phyloP scores from a whole-genome alignment of 164 flowering plant species.

The Protea cynaroides region DNA sequence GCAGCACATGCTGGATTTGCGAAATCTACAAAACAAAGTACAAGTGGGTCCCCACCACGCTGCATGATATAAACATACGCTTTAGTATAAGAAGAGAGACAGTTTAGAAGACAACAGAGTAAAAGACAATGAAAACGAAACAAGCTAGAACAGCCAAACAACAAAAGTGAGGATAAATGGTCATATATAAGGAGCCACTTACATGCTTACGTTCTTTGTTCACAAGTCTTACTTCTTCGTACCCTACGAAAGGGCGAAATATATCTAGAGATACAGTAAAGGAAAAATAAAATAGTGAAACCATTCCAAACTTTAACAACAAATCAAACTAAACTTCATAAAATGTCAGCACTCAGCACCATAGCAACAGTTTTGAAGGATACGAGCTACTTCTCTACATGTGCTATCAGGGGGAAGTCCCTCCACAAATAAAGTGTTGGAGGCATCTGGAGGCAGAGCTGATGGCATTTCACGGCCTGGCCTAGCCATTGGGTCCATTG shows the following conservation, averaged over 20 bases:
- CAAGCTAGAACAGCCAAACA: not conserved
- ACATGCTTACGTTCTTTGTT: slow-evolving; percentile 62
- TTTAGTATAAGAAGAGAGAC: not conserved
- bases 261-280: slow-evolving; percentile 41
- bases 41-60: slow-evolving; percentile 63
- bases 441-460: slow-evolving; percentile 75
- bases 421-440: slow-evolving; percentile 64
- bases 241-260: slow-evolving; percentile 79
- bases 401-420: slow-evolving; percentile 63
- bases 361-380: slow-evolving; percentile 30
- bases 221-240: slow-evolving; percentile 69
- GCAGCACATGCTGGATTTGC: slow-evolving; percentile 58
- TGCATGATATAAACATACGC: slow-evolving; percentile 22
- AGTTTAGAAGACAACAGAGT: slow-evolving; percentile 5
- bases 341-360: slow-evolving; percentile 9
- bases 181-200: slow-evolving; percentile 16
- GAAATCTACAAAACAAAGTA: slow-evolving; percentile 77
- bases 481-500: slow-evolving; percentile 31
- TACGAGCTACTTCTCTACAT: slow-evolving; percentile 74
- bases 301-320: not conserved
- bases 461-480: slow-evolving; percentile 37
- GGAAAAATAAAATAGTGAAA: slow-evolving; percentile 8
- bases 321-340: slow-evolving; percentile 3
- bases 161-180: not conserved
- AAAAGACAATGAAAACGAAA: not conserved